Evolutionary conservation across 176 grass and related monocot species (phyloP), one percentile per base, ranked within the genome.

Genomic region (Saccharum spontaneum): DNA sequence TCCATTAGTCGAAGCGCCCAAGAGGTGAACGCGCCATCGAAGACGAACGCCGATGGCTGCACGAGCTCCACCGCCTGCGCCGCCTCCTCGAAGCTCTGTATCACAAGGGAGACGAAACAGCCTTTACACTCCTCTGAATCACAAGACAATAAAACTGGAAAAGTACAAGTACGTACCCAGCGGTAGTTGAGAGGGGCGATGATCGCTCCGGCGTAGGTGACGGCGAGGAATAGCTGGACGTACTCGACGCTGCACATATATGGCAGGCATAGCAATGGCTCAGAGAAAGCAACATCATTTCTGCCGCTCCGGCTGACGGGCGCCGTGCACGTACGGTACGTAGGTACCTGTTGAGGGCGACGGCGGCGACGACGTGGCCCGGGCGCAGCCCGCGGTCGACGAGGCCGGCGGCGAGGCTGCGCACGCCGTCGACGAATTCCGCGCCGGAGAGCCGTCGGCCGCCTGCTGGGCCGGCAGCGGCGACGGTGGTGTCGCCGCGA

Each of bases 161-260:
- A 52, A 52, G 43, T 45, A 37, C 36, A 37, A 49, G 0, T 2
- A 14, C 69, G 48, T 65, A 98, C 96, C 93, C 96, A 98, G 17
- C 96, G 91, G 77, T 98, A 77, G 80, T 98, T 98, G 73, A 98
- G 91, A 59, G 96, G 96, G 59, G 93, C 91, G 16, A 92, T 79
- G 83, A 89, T 90, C 14, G 85, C 96, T 50, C 96, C 96, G 22
- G 89, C 73, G 67, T 86, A 85, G 2, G 93, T 71, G 67, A 91
- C 54, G 40, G 96, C 96, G 80, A 98, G 88, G 76, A 95, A 86
- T 83, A 98, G 73, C 86, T 95, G 89, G 46, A 98, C 80, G 78
- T 92, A 94, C 49, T 87, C 43, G 37, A 92, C 60, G 84, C 96
- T 98, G 85, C 60, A 39, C 20, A 16, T 14, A 39, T 30, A 13